Percentiles rank a stretch among this genome's conserved stretches.
phyloP scores from a whole-genome alignment of 345 rosid species.

The Citrus maxima region DNA sequence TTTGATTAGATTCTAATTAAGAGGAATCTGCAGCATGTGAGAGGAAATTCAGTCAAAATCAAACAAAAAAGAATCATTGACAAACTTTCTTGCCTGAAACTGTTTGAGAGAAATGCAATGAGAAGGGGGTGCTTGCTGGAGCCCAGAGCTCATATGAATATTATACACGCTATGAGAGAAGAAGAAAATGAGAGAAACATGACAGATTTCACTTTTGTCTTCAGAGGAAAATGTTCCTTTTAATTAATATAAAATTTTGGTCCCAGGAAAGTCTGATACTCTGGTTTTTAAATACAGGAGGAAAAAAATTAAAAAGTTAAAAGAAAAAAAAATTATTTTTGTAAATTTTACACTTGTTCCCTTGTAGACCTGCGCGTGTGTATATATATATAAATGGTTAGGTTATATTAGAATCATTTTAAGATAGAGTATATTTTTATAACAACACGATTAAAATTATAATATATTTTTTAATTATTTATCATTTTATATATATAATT shows the following conservation, averaged over 20 bases:
- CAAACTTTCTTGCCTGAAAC: conserved; percentile 10
- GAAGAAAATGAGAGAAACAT: background rate
- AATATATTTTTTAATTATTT: too few species aligned
- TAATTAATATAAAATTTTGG: background rate
- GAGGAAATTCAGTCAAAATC: conserved; percentile 10
- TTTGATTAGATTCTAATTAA: conserved; percentile 11
- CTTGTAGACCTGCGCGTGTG: too few species aligned
- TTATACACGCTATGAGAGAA: conserved; percentile 3
- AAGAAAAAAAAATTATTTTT: background rate
- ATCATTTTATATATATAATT: fast-evolving
- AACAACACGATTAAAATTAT: fast-evolving
- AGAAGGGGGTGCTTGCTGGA: background rate
- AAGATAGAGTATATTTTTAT: too few species aligned
- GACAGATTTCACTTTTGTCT: conserved; percentile 22
- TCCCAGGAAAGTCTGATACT: background rate
- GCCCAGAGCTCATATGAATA: background rate
- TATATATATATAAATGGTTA: too few species aligned
- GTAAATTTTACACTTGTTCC: background rate
- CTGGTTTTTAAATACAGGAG: background rate
- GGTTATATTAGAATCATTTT: fast-evolving
- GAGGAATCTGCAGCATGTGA: conserved; percentile 31
- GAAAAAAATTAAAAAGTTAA: too few species aligned
- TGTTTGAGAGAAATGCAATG: conserved; percentile 3
- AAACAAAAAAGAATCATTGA: background rate
- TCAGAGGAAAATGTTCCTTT: background rate